These are phyloP conservation scores for Postia placenta DNA, from an alignment of 768 basidiomycete species.

Conservation along the genomic window DNA sequence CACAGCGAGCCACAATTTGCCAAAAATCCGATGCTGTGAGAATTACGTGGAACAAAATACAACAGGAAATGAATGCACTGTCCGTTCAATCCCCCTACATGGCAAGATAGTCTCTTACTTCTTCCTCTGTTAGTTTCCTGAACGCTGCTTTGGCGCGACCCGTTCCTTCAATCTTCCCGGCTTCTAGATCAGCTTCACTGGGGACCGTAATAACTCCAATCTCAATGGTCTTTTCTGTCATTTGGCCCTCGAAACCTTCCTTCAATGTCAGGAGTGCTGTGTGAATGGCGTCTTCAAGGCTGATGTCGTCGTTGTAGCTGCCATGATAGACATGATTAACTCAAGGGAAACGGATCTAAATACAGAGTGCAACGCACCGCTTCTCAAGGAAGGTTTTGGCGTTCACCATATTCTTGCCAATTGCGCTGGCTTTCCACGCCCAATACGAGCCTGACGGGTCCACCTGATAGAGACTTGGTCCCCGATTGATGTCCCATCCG, in stretches of 20 bases:
- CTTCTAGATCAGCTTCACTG: constrained; percentile 59
- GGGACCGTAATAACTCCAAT: constrained; percentile 95
- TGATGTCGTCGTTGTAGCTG: constrained; percentile 99
- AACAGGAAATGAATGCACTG: neutral
- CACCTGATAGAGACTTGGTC: constrained; percentile 96
- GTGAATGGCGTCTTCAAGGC: constrained; percentile 97
- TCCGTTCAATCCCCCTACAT: constrained; percentile 38
- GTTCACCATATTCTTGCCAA: constrained; percentile 99
- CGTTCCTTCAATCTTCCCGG: constrained; percentile 53
- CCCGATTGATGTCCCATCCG: constrained; percentile 93
- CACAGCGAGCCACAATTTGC: too few relatives aligned
- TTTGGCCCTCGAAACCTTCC: constrained; percentile 99
- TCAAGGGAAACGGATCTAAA: neutral
- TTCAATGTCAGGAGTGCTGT: constrained; percentile 96
- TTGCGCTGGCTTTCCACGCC: constrained; percentile 99
- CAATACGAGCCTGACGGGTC: constrained; percentile 99
- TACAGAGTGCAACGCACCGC: constrained; percentile 56
- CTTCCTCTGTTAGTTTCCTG: constrained; percentile 92
- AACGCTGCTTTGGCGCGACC: constrained; percentile 78
- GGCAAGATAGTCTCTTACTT: constrained; percentile 93
- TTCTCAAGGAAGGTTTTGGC: constrained; percentile 99
- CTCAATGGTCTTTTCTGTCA: constrained; percentile 99
- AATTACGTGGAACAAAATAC: neutral
- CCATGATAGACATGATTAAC: neutral
- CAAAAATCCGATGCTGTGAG: too few relatives aligned